Evolutionary conservation across 2,329 filamentous ascomycete genomes (phyloP), one percentile per base, ranked within the genome.

Genomic region (Zarea fungicola): DNA sequence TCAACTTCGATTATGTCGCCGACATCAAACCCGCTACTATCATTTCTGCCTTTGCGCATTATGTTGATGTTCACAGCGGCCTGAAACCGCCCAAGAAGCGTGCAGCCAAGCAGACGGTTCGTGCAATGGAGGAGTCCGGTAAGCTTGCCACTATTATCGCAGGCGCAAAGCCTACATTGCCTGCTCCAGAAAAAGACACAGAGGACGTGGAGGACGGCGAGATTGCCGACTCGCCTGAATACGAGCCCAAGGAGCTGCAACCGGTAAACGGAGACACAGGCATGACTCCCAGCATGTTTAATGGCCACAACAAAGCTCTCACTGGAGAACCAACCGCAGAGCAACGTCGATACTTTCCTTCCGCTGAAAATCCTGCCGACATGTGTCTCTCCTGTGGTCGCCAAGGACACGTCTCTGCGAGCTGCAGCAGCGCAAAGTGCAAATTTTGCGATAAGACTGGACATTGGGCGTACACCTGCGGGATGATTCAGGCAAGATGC

Each of bases 311-410:
- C 19, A 48, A 43, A 36, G 52, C 46, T 42, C 35, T 37, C 8
- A 22, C 43, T 3, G 48, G 10, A 26, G 22, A 37, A 19, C 50
- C 43, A 6, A 50, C 43, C 14, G 47, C 43, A 21, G 49, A 51
- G 49, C 71, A 74, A 51, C 64, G 55, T 19, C 68, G 58, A 54
- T 80, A 80, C 56, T 83, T 81, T 52, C 77, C 77, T 3, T 72
- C 72, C 1, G 66, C 74, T 25, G 56, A 62, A 14, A 64, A 71
- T 22, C 61, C 69, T 21, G 64, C 67, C 22, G 58, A 61, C 4
- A 71, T 73, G 58, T 84, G 80, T 57, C 61, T 80, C 45, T 65
- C 69, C 29, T 84, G 80, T 54, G 75, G 74, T 5, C 63, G 67
- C 18, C 58, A 61, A 34, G 73, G 72, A 10, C 81, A 84, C 60